Evolutionary conservation across 441 rosid genomes (phyloP).

Genomic region (Bruguiera hainesii): DNA sequence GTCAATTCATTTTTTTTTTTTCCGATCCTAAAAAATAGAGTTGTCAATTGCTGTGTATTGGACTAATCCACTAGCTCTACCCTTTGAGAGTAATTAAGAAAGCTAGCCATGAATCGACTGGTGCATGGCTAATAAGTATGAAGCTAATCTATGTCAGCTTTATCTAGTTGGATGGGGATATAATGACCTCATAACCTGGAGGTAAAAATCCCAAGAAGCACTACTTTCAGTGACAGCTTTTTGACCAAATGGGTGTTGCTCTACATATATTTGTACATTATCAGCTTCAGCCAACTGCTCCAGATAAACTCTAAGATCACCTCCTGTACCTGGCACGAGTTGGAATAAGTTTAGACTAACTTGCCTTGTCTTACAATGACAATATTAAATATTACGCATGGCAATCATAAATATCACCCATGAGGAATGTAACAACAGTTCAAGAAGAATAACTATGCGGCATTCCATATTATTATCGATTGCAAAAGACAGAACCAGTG

Average conservation of each 20-base stretch:
- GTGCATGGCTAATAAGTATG: neutral
- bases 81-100: neutral
- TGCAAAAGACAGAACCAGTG: neutral
- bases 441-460: neutral
- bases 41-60: neutral
- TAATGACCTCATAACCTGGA: conserved; percentile 31
- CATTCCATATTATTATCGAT: neutral
- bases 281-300: conserved; percentile 51
- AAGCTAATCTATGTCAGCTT: neutral
- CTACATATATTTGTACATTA: conserved; percentile 55
- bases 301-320: conserved; percentile 64
- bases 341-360: neutral
- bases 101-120: neutral
- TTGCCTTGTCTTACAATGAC: neutral
- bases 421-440: neutral
- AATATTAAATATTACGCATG: neutral
- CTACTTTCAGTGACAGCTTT: conserved; percentile 48
- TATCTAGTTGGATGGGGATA: neutral
- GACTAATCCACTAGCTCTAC: neutral
- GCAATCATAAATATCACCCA: neutral
- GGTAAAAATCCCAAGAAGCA: conserved; percentile 60
- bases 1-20: neutral
- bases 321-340: conserved; percentile 49
- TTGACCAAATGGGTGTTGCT: conserved; percentile 71
- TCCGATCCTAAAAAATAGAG: neutral